phyloP scores from a whole-genome alignment of 169 alveolate species.

The Plasmodium cynomolgi region DNA sequence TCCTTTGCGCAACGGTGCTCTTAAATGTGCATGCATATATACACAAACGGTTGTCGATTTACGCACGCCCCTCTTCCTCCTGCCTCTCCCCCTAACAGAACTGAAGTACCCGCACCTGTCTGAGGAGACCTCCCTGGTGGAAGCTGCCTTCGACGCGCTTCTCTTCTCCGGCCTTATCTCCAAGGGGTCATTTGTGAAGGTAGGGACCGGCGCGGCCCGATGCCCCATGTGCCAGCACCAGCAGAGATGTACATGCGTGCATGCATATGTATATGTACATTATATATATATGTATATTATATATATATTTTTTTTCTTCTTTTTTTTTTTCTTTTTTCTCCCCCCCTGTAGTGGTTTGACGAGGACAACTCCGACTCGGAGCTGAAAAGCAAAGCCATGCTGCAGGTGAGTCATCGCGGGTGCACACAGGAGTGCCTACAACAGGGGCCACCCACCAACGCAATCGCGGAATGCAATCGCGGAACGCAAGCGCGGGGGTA shows the following conservation, averaged over 20 bases:
- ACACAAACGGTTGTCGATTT: background rate
- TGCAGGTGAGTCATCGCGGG: slow-evolving; percentile 43
- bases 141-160: slow-evolving; percentile 54
- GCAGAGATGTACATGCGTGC: background rate
- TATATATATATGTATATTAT: background rate
- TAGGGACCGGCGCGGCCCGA: background rate
- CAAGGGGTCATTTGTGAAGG: slow-evolving; percentile 59
- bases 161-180: slow-evolving; percentile 47
- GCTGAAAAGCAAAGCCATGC: slow-evolving; percentile 69
- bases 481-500: no score
- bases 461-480: no score
- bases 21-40: background rate
- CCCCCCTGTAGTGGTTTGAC: slow-evolving; percentile 47
- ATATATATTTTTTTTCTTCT: background rate
- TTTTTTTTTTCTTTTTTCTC: slow-evolving; percentile 1
- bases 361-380: slow-evolving; percentile 60
- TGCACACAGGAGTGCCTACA: background rate
- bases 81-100: background rate
- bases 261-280: background rate
- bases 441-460: background rate
- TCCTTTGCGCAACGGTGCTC: no score
- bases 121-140: slow-evolving; percentile 71
- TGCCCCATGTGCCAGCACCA: background rate
- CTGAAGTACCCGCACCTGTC: slow-evolving; percentile 67
- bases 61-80: background rate